These are phyloP conservation scores for Stromatinia cepivora DNA, from an alignment of 2,329 filamentous ascomycete species.

Conservation along the genomic window DNA sequence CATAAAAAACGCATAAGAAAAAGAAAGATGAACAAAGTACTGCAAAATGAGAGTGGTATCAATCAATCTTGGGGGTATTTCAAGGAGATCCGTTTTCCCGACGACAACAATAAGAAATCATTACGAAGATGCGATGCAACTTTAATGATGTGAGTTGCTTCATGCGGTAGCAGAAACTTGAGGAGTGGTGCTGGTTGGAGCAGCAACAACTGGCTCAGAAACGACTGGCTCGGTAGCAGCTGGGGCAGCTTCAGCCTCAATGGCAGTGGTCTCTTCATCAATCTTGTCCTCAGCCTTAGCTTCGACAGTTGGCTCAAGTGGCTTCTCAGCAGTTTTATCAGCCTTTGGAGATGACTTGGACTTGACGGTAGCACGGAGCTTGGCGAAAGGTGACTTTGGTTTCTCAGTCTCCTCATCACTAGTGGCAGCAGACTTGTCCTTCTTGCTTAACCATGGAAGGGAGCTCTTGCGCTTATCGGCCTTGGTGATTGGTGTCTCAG, in stretches of 20 bases:
- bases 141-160: conserved; percentile 24
- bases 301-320: conserved; percentile 38
- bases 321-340: conserved; percentile 48
- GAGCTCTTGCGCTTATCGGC: conserved; percentile 63
- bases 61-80: conserved; percentile 43
- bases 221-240: conserved; percentile 30
- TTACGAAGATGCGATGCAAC: conserved; percentile 19
- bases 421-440: conserved; percentile 49
- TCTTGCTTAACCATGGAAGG: conserved; percentile 60
- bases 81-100: conserved; percentile 42
- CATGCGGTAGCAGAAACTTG: conserved; percentile 41
- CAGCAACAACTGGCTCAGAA: conserved; percentile 32
- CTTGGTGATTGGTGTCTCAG: conserved; percentile 44
- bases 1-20: conserved; percentile 32
- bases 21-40: conserved; percentile 34
- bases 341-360: conserved; percentile 44
- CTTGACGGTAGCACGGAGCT: conserved; percentile 42
- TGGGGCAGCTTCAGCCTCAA: conserved; percentile 37
- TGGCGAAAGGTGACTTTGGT: conserved; percentile 41
- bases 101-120: conserved; percentile 35
- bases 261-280: conserved; percentile 37
- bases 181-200: conserved; percentile 32
- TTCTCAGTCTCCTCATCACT: conserved; percentile 49
- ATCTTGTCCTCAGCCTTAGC: conserved; percentile 24
- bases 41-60: conserved; percentile 44